Conservation (phyloP, 305 asterid species). For the Plantago lanceolata region DNA sequence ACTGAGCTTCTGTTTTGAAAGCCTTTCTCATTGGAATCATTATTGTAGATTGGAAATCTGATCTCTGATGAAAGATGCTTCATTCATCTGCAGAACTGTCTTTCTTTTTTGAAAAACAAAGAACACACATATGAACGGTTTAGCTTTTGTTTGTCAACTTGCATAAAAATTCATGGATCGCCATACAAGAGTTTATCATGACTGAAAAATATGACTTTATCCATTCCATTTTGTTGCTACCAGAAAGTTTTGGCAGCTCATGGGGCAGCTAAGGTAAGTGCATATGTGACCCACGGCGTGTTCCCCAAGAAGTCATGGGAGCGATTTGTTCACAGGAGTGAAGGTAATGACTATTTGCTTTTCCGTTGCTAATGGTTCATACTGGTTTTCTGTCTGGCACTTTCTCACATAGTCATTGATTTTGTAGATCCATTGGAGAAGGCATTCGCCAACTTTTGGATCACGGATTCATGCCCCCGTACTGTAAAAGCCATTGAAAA, state of each 20-base stretch:
- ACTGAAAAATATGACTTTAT: neutral
- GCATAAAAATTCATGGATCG: neutral
- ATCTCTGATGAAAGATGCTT: no score
- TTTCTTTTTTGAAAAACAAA: no score
- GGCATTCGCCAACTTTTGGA: constrained; percentile 85
- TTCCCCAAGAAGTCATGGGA: constrained; percentile 88
- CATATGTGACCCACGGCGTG: constrained; percentile 91
- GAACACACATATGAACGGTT: neutral
- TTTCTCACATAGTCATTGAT: constrained; percentile 14
- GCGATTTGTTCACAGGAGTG: constrained; percentile 68
- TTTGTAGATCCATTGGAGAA: constrained; percentile 30
- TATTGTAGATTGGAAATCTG: no score
- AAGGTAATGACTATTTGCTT: constrained; percentile 40
- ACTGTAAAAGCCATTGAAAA: constrained; percentile 64
- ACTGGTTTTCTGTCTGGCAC: constrained; percentile 11
- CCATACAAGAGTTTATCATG: neutral
- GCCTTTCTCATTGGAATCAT: no score
- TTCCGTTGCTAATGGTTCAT: neutral
- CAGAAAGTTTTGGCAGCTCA: constrained; percentile 96
- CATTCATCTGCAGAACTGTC: no score
- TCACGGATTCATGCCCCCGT: constrained; percentile 80
- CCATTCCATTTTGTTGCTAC: constrained; percentile 13
- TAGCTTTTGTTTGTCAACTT: neutral
- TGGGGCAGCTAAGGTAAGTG: constrained; percentile 96
- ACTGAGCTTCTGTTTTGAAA: no score